Conservation (phyloP, 2,329 filamentous ascomycete genomes). For the Aspergillus glaucus region DNA sequence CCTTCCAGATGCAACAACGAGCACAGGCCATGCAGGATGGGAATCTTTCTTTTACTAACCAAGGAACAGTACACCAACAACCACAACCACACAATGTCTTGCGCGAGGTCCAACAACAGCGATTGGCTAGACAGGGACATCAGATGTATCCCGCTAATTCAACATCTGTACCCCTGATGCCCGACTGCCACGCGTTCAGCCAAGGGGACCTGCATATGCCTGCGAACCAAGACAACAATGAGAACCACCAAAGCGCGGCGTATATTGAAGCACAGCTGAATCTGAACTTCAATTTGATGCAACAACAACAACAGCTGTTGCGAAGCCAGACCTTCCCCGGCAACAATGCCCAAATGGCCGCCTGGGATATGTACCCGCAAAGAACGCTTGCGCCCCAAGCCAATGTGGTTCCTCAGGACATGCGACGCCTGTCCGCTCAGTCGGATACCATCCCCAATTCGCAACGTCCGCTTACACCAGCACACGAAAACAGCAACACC, state of each 20-base stretch:
- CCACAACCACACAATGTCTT: constrained; percentile 69
- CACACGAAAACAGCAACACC: constrained; percentile 49
- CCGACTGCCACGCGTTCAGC: constrained; percentile 23
- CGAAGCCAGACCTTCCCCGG: constrained; percentile 13
- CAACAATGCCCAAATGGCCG: constrained; percentile 14
- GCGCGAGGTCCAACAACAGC: constrained; percentile 87
- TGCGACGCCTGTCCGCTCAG: constrained; percentile 34
- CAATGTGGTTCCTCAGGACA: constrained; percentile 16
- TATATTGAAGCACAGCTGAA: constrained; percentile 15
- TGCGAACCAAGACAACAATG: constrained; percentile 30
- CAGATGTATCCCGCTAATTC: constrained; percentile 31
- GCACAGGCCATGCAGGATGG: constrained; percentile 44
- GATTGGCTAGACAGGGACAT: constrained; percentile 70
- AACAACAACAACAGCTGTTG: constrained; percentile 14
- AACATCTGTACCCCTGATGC: constrained; percentile 16
- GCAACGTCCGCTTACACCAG: constrained; percentile 57
- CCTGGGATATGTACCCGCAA: constrained; percentile 22
- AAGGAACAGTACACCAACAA: constrained; percentile 53
- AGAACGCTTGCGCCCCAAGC: constrained; percentile 17
- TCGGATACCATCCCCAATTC: constrained; percentile 29
- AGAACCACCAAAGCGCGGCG: constrained; percentile 23
- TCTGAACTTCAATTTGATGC: constrained; percentile 23
- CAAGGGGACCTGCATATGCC: constrained; percentile 26
- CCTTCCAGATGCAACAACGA: constrained; percentile 47
- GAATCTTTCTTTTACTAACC: constrained; percentile 49